Conservation (phyloP, 192 early-diverging fungal genomes). For the Dissophora globulifera region DNA sequence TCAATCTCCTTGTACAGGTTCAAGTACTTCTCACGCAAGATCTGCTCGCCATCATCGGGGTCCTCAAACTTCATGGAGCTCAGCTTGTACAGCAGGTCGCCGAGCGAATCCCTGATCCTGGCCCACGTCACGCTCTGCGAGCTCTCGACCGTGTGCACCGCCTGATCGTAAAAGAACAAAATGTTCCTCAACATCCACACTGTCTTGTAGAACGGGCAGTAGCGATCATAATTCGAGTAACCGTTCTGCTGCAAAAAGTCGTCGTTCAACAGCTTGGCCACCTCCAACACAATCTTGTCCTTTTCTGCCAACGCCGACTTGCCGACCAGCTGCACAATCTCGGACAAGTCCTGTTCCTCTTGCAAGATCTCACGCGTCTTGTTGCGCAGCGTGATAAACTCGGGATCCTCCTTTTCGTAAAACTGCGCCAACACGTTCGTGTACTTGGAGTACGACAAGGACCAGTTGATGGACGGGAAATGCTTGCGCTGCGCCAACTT, state of each 20-base stretch:
- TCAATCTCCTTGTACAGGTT: slow-evolving; percentile 96
- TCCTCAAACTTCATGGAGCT: slow-evolving; percentile 99
- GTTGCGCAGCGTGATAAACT: slow-evolving; percentile 91
- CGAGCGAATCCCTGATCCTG: slow-evolving; percentile 92
- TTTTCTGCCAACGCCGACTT: slow-evolving; percentile 89
- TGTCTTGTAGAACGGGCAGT: slow-evolving; percentile 99
- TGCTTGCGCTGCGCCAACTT: slow-evolving; percentile 99
- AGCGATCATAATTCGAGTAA: slow-evolving; percentile 98
- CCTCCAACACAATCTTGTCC: slow-evolving; percentile 99
- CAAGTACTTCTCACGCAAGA: slow-evolving; percentile 86
- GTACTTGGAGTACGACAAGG: slow-evolving; percentile 97
- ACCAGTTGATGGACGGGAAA: slow-evolving; percentile 99
- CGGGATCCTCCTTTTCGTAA: slow-evolving; percentile 95
- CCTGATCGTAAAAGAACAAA: slow-evolving; percentile 95
- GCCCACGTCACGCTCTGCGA: slow-evolving; percentile 92
- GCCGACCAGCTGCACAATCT: slow-evolving; percentile 99
- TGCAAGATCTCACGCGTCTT: slow-evolving; percentile 98
- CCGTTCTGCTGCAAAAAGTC: slow-evolving; percentile 99
- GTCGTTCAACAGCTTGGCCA: slow-evolving; percentile 98
- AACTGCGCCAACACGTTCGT: slow-evolving; percentile 95
- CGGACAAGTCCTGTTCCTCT: slow-evolving; percentile 97
- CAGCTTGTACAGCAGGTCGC: slow-evolving; percentile 95
- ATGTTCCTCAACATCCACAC: slow-evolving; percentile 98
- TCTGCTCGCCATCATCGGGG: slow-evolving; percentile 94
- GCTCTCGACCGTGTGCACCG: slow-evolving; percentile 94